Percentiles rank a stretch among this genome's conserved stretches.
phyloP scores from a whole-genome alignment of 306 rosid species.

The Hippophae tibetana region DNA sequence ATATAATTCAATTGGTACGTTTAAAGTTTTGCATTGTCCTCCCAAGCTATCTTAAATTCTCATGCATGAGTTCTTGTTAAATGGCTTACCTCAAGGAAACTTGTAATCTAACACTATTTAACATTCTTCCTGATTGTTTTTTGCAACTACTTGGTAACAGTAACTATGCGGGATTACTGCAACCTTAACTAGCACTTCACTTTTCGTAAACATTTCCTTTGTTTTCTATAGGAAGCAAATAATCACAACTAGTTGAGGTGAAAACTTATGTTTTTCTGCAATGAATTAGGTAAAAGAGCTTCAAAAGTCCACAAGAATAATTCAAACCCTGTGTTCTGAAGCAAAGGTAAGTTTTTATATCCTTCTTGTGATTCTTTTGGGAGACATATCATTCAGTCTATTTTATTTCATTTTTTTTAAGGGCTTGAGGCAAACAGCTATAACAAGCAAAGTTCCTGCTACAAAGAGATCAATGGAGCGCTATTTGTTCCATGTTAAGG shows the following conservation, averaged over 20 bases:
- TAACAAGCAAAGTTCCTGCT: slow-evolving; percentile 35
- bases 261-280: not conserved
- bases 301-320: slow-evolving; percentile 37
- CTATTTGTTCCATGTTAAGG: slow-evolving; percentile 30
- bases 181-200: too few species aligned
- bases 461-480: slow-evolving; percentile 40
- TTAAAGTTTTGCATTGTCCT: not conserved
- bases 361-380: not conserved
- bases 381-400: not conserved
- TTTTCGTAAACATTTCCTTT: too few species aligned
- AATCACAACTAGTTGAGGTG: slow-evolving; percentile 3
- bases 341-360: slow-evolving; percentile 25
- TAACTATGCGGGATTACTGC: too few species aligned
- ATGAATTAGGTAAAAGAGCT: slow-evolving; percentile 27
- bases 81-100: too few species aligned
- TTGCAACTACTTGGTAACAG: too few species aligned
- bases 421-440: slow-evolving; percentile 31
- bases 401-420: slow-evolving; percentile 6
- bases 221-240: not conserved
- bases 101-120: too few species aligned
- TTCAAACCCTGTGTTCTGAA: slow-evolving; percentile 36
- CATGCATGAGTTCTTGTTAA: too few species aligned
- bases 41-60: too few species aligned
- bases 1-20: slow-evolving; percentile 27
- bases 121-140: too few species aligned